phyloP scores from a whole-genome alignment of 768 basidiomycete genomes.

The Pleurotus eryngii region DNA sequence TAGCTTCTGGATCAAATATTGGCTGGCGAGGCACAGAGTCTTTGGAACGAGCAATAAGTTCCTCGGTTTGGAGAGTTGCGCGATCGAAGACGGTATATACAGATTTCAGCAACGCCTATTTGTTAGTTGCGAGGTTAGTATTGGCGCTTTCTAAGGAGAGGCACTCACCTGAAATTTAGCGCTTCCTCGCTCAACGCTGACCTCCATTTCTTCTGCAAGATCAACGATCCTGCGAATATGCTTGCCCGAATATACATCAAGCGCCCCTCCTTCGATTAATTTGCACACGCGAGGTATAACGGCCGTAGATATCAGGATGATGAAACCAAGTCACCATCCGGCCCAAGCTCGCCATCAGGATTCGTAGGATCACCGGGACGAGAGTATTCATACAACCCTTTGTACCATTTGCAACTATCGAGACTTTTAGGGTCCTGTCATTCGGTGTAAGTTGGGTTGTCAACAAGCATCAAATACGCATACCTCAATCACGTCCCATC shows the following conservation, averaged over 20 bases:
- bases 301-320: constrained; percentile 84
- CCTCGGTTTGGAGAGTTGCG: constrained; percentile 50
- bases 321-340: constrained; percentile 84
- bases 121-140: not conserved
- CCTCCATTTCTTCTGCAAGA: constrained; percentile 77
- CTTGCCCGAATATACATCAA: constrained; percentile 75
- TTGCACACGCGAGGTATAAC: constrained; percentile 74
- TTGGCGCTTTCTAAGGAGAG: not conserved
- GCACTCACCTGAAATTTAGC: constrained; percentile 59
- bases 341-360: constrained; percentile 57
- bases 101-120: constrained; percentile 56
- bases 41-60: constrained; percentile 48
- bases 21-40: constrained; percentile 28
- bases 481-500: constrained; percentile 87
- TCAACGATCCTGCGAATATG: constrained; percentile 66
- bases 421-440: constrained; percentile 50
- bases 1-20: constrained; percentile 73
- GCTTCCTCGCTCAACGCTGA: constrained; percentile 61
- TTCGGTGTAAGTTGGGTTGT: constrained; percentile 11
- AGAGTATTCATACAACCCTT: constrained; percentile 75
- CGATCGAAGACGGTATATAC: constrained; percentile 49
- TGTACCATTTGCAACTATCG: constrained; percentile 85
- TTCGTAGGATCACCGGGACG: constrained; percentile 40
- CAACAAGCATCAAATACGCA: constrained; percentile 15
- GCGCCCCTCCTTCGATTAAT: constrained; percentile 71